Evolutionary conservation across 2,329 filamentous ascomycete species (phyloP), one percentile per base, ranked within the genome.

Genomic region (Lasiodiplodia sp.): DNA sequence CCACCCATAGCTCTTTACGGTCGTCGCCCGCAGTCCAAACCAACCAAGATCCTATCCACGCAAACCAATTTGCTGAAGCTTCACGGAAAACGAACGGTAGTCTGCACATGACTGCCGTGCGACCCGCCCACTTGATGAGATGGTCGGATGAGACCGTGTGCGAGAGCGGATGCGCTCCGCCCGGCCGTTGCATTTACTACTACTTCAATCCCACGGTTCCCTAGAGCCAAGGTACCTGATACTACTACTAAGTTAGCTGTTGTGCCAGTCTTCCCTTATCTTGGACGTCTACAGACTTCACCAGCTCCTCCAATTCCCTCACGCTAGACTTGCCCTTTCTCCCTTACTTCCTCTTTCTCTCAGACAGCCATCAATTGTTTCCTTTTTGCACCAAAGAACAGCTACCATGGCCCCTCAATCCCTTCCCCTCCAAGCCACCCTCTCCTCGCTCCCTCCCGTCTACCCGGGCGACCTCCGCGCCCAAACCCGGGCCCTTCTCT

Each of bases 401-500:
- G 21, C 44, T 2, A 47, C 12, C 44, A 64, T 64, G 60, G 44
- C 60, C 28, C 28, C 37, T n/a, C 38, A 40, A 31, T 34, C 66
- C 25, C 47, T 68, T 21, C 66, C 57, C n/a, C 69, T 71, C 34
- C 58, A 66, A 23, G 6, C 40, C 10, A 74, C 71, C n/a, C 73
- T 74, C 34, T 66, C 68, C 1, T 63, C 70, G 14, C 70, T 76
- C 1, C 73, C 72, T 38, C 67, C 68, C n/a, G 64, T 72, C 5
- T 55, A 71, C 14, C 66, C 71, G 0, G 55, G 68, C 53, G 37
- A 57, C 58, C 71, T 75, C 28, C 72, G 74, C 47, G 70, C 71
- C 8, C 71, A 71, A 51, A 75, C 72, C 6, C 73, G 73, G 34
- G 38, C 69, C 8, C 70, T 71, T 16, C 73, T 75, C 21, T 68